Conservation (phyloP, 495 filamentous ascomycete species). For the Penicillium macrosclerotiorum region DNA sequence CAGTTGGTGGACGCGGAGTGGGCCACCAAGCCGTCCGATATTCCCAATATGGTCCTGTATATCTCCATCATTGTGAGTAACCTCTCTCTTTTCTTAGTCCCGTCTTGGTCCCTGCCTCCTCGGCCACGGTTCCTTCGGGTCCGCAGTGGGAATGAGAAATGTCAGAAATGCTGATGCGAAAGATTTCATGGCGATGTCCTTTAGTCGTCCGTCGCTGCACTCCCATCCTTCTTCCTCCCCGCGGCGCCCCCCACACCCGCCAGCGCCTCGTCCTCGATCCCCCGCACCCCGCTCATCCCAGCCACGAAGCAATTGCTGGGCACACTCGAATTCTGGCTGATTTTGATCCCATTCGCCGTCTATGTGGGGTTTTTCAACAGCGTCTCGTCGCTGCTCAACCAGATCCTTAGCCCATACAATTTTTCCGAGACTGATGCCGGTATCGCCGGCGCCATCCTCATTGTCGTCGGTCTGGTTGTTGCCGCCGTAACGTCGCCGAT, state of each 20-base stretch:
- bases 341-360: slow-evolving; percentile 71
- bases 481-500: slow-evolving; percentile 76
- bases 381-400: slow-evolving; percentile 83
- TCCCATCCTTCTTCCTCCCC: slow-evolving; percentile 88
- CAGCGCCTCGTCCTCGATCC: slow-evolving; percentile 48
- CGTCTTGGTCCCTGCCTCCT: no score
- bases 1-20: slow-evolving; percentile 82
- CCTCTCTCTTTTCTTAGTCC: no score
- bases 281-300: slow-evolving; percentile 51
- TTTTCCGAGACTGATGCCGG: slow-evolving; percentile 81
- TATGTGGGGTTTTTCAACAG: slow-evolving; percentile 95
- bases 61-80: slow-evolving; percentile 77
- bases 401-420: slow-evolving; percentile 80
- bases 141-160: no score
- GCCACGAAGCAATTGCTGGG: slow-evolving; percentile 43
- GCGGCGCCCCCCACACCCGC: slow-evolving; percentile 72
- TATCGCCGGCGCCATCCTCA: slow-evolving; percentile 85
- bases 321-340: slow-evolving; percentile 71
- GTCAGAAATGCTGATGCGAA: no score
- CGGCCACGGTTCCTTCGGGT: no score
- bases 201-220: slow-evolving; percentile 64
- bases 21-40: slow-evolving; percentile 56
- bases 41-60: slow-evolving; percentile 83
- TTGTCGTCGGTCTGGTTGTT: slow-evolving; percentile 77
- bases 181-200: no score